Evolutionary conservation across 495 filamentous ascomycete species (phyloP).

Genomic region (Podospora tetraspora): DNA sequence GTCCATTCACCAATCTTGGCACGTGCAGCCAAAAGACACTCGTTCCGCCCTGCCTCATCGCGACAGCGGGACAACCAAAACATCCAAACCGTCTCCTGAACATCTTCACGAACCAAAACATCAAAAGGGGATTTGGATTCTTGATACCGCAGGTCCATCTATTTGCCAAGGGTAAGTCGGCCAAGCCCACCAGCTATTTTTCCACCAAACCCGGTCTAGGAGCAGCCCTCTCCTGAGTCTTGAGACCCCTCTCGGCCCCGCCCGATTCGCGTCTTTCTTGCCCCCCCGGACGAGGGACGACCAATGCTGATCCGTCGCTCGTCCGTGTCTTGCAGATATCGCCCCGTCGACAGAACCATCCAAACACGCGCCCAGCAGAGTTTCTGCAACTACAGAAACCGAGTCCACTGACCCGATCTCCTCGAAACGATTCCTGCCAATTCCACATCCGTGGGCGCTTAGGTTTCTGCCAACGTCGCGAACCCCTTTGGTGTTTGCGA

Average conservation of each 20-base stretch:
- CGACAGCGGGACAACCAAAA: neutral
- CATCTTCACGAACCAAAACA: neutral
- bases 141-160: neutral
- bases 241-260: neutral
- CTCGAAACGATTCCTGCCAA: neutral
- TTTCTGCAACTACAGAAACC: neutral
- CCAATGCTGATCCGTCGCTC: neutral
- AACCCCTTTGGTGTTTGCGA: slow-evolving; percentile 2
- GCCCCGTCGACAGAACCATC: neutral
- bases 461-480: neutral
- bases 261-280: neutral
- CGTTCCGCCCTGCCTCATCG: neutral
- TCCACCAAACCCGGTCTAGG: neutral
- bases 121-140: neutral
- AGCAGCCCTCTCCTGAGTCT: neutral
- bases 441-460: neutral
- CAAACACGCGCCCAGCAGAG: neutral
- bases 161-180: slow-evolving; percentile 22
- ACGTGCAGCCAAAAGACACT: slow-evolving; percentile 8
- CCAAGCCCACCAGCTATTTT: slow-evolving; percentile 4
- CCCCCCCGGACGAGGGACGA: neutral
- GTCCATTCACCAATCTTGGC: neutral
- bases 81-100: neutral
- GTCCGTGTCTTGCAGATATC: neutral
- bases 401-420: neutral